Evolutionary conservation across 805 yeast species (phyloP).

Genomic region (Sugiyamaella smithiae): DNA sequence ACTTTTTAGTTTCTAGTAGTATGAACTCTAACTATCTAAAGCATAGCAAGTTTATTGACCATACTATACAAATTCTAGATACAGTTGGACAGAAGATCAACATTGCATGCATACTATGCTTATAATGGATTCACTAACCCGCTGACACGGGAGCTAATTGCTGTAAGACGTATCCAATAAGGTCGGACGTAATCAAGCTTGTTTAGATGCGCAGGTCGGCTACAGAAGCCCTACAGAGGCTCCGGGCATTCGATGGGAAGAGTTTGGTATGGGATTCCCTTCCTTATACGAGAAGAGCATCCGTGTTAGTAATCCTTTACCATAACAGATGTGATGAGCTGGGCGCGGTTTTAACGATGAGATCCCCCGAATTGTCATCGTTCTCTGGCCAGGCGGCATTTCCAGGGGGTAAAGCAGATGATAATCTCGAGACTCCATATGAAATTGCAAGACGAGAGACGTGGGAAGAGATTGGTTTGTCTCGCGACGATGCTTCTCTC

Average conservation of each 20-base stretch:
- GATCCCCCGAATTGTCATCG: constrained; percentile 64
- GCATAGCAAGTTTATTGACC: too few relatives aligned
- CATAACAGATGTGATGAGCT: constrained; percentile 63
- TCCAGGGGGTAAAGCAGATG: constrained; percentile 93
- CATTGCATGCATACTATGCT: too few relatives aligned
- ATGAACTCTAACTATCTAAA: too few relatives aligned
- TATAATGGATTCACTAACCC: too few relatives aligned
- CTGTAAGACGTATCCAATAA: too few relatives aligned
- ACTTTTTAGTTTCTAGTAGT: too few relatives aligned
- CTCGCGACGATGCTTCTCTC: constrained; percentile 28
- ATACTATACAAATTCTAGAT: too few relatives aligned
- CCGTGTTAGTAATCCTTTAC: constrained; percentile 74
- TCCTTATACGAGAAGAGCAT: constrained; percentile 69
- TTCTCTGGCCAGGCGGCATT: constrained; percentile 90
- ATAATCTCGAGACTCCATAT: constrained; percentile 58
- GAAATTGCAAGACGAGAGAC: constrained; percentile 79
- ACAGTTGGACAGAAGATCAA: too few relatives aligned
- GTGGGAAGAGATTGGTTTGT: constrained; percentile 79
- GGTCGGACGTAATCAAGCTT: too few relatives aligned
- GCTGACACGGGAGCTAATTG: too few relatives aligned
- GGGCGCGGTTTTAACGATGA: constrained; percentile 71
- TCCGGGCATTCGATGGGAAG: constrained; percentile 7
- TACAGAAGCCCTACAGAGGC: constrained; percentile 13
- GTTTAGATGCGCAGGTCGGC: too few relatives aligned
- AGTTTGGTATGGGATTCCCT: constrained; percentile 47